Base-by-base conservation (phyloP, 805 yeast species). In the Torulaspora quercuum region DNA sequence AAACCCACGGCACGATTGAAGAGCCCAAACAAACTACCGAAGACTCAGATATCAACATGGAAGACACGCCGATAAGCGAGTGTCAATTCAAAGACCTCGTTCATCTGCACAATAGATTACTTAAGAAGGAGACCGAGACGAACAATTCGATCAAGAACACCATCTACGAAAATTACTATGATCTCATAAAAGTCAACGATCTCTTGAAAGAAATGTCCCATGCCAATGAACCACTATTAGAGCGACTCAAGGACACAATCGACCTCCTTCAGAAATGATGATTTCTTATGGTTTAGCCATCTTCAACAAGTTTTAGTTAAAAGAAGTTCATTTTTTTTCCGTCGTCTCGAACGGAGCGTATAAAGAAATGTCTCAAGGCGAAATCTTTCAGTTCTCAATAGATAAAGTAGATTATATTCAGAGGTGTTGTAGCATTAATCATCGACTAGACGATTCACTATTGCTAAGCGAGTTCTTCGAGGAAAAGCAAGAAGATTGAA, bases 131-230 rank as follows among this genome's bases (percentile, higher is more conserved):
- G 35, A 50, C 53, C 1, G 61, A 53, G 21, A 53, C 53, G 21
- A 50, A 52, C 25, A 55, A 54, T 36, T 77, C 75, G 29, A 79
- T 80, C 45, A 82, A 82, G 49, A 75, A 82, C 18, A 80, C 82
- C 26, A 78, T 82, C 7, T 82, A 82, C 57, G 84, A 82, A 57
- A 82, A 82, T 51, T 82, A 82, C 65, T 80, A 77, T 55, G 89
- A 82, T 43, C 62, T 82, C 45, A 80, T 82, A 51, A 78, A 79
- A 49, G 72, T 82, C 41, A 80, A 77, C 48, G 75, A 78, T 30
- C 72, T 80, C 3, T 59, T 82, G 34, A 57, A 55, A 36, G 65
- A 38, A 23, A 49, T 50, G 31, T 36, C 46, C 11, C 25, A 33
- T 10, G 37, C 42, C 7, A 45, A 43, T 12, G 42, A 40, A 17